Evolutionary conservation across 768 basidiomycete genomes (phyloP), one percentile per base, ranked within the genome.

Genomic region (Steccherinum ochraceum): DNA sequence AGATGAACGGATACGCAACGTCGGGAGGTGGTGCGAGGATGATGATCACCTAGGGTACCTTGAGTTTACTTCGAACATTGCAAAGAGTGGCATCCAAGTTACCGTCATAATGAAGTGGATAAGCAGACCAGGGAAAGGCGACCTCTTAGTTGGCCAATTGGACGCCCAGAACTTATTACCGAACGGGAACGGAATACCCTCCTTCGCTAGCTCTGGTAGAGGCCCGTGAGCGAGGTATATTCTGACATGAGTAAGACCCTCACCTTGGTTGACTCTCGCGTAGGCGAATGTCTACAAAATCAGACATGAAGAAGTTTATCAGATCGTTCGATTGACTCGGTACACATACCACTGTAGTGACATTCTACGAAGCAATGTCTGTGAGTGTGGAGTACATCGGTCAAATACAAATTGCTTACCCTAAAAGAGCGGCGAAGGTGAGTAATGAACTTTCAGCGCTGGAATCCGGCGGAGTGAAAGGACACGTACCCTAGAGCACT

Each of bases 121-220:
- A 44, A 81, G 72, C 2, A 81, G 69, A 0, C 78, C 80, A 0
- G 79, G 78, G 23, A 81, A 59, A 0, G 80, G 80, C 0, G 80
- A 76, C 54, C 75, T 76, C 5, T 78, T 76, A 1, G 75, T 77
- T 0, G 79, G 79, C 79, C 78, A 80, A 56, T 81, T 82, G 0
- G 77, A 78, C 1, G 80, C 80, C 80, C 79, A 80, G 56, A 82
- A 78, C 20, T 62, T 70, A 55, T 77, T 81, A 2, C 78, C 78
- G 46, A 80, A 80, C 0, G 80, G 79, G 0, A 82, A 69, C 10
- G 79, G 80, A 16, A 82, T 66, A 1, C 80, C 80, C 58, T 80
- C 80, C 52, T 83, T 83, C 3, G 80, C 80, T 3, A 83, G 72
- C 48, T 82, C 61, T 62, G 45, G n/a, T 35, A 21, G 45, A 19